Conservation (phyloP, 2,329 filamentous ascomycete genomes). For the Thielaviopsis ethacetica region DNA sequence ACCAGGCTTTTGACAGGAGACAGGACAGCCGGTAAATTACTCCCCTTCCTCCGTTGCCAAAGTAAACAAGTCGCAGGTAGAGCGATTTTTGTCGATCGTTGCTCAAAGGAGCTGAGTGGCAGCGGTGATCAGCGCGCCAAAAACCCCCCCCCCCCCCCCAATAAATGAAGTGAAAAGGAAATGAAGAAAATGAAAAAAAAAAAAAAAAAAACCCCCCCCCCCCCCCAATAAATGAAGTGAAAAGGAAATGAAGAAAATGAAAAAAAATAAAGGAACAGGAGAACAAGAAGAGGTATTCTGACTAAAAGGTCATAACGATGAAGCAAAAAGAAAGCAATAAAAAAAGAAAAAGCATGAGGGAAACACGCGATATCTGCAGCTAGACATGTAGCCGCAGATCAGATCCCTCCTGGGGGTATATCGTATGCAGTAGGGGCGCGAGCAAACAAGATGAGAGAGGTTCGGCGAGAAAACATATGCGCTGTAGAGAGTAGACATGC, state of each 20-base stretch:
- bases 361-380: not conserved
- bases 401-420: no score
- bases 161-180: no score
- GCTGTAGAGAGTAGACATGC: no score
- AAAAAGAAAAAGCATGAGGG: not conserved
- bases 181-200: not conserved
- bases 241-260: not conserved
- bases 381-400: no score
- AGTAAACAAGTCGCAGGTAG: no score
- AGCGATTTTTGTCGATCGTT: not conserved
- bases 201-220: conserved; percentile 1
- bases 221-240: no score
- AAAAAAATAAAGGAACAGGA: not conserved
- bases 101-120: not conserved
- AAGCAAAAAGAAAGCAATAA: not conserved
- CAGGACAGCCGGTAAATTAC: no score
- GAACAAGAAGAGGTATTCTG: not conserved
- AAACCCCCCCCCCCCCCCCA: no score
- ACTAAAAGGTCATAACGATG: not conserved
- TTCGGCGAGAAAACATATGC: no score
- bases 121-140: not conserved
- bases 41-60: no score
- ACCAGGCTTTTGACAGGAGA: no score
- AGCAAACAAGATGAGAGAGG: not conserved
- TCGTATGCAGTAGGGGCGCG: no score